These are phyloP conservation scores for Periglandula ipomoeae DNA, from an alignment of 2,329 filamentous ascomycete genomes.

Conservation along the genomic window DNA sequence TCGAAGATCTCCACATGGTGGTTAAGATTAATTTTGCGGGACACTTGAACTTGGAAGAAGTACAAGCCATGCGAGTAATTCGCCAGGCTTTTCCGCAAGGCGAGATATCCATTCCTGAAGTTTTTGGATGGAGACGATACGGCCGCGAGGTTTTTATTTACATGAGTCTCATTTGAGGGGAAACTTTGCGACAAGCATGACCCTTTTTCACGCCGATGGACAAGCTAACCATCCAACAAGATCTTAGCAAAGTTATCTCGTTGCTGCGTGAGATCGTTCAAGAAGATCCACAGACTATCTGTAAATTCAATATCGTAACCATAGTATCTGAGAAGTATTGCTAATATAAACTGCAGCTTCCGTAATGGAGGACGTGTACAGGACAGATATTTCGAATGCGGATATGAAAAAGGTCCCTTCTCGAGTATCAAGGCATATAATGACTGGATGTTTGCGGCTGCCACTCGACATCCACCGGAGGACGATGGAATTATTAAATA, in stretches of 20 bases:
- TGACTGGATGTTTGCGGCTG: slow-evolving; percentile 13
- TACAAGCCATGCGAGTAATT: no score
- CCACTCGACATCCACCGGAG: slow-evolving; percentile 11
- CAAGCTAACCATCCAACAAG: no score
- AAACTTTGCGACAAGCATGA: slow-evolving; percentile 13
- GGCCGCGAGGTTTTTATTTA: slow-evolving; percentile 11
- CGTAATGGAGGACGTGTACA: slow-evolving; percentile 13
- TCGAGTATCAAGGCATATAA: slow-evolving; percentile 11
- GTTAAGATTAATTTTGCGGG: no score
- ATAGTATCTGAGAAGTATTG: slow-evolving; percentile 15
- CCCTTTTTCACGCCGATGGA: slow-evolving; percentile 9
- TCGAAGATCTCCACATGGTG: no score
- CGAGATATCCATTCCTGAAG: not conserved
- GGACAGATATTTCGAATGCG: slow-evolving; percentile 14
- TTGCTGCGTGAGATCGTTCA: slow-evolving; percentile 5
- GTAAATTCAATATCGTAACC: not conserved
- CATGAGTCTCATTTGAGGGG: slow-evolving; percentile 12
- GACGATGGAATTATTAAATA: slow-evolving; percentile 7
- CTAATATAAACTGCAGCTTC: no score
- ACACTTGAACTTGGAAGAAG: no score
- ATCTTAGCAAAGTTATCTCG: slow-evolving; percentile 8
- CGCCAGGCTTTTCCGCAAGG: not conserved
- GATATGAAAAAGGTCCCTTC: slow-evolving; percentile 13
- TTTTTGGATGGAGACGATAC: not conserved
- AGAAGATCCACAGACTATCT: not conserved